Evolutionary conservation across 176 grass and related monocot species (phyloP).

Genomic region (Saccharum spontaneum): DNA sequence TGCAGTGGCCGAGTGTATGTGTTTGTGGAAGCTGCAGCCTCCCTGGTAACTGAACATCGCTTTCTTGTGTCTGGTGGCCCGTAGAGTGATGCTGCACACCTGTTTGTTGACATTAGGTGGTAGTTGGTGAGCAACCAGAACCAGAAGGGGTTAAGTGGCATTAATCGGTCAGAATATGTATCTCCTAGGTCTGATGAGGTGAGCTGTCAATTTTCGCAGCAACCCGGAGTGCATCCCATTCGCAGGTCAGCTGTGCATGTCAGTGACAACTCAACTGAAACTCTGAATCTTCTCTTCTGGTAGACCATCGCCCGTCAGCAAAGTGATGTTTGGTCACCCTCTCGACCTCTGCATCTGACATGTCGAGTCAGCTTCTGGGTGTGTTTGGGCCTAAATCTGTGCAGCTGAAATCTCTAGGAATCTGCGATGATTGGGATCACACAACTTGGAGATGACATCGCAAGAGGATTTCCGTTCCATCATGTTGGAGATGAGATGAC

Average conservation of each 20-base stretch:
- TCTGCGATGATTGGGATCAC: neutral
- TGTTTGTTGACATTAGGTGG: neutral
- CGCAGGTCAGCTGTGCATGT: neutral
- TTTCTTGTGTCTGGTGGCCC: neutral
- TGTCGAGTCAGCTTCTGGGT: neutral
- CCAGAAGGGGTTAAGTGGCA: neutral
- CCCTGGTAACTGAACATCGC: neutral
- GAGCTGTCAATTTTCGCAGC: neutral
- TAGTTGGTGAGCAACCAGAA: slow-evolving; percentile 20
- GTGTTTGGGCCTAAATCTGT: neutral
- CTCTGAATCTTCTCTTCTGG: neutral
- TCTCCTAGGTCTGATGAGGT: slow-evolving; percentile 8
- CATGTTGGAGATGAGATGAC: neutral
- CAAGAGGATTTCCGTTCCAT: slow-evolving; percentile 18
- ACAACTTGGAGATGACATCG: neutral
- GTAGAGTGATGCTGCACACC: neutral
- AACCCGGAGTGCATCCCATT: slow-evolving; percentile 1
- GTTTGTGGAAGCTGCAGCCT: neutral
- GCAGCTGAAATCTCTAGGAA: neutral
- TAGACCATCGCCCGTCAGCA: neutral
- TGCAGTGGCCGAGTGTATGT: neutral
- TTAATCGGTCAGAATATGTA: slow-evolving; percentile 16
- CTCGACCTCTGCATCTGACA: neutral
- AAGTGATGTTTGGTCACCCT: neutral
- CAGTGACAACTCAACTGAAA: neutral